Evolutionary conservation across 257 asterid genomes (phyloP).

Genomic region (Plantago elongata): DNA sequence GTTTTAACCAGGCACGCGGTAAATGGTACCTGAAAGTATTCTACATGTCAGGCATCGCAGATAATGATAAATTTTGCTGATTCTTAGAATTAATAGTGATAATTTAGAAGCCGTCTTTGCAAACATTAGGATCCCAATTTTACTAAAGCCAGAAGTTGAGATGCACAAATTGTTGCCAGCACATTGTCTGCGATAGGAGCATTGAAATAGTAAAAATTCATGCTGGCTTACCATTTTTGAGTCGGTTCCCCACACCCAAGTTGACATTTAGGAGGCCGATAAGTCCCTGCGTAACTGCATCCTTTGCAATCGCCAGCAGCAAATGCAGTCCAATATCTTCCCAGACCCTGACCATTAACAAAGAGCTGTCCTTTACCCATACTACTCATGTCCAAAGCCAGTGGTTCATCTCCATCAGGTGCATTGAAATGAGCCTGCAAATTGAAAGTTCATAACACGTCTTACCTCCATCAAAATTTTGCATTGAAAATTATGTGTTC

Average conservation of each 20-base stretch:
- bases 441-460: background rate
- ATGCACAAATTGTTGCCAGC: too few relatives aligned
- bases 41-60: too few relatives aligned
- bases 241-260: conserved; percentile 84
- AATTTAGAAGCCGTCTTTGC: too few relatives aligned
- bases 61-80: too few relatives aligned
- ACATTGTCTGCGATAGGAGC: too few relatives aligned
- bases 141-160: too few relatives aligned
- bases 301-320: conserved; percentile 72
- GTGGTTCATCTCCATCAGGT: conserved; percentile 78
- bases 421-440: conserved; percentile 66
- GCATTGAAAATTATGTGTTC: too few relatives aligned
- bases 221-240: conserved; percentile 59
- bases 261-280: conserved; percentile 71
- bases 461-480: background rate
- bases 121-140: too few relatives aligned
- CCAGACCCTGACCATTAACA: conserved; percentile 79
- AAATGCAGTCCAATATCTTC: conserved; percentile 75
- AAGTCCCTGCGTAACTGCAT: conserved; percentile 56
- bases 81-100: too few relatives aligned
- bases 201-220: background rate
- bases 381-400: conserved; percentile 82
- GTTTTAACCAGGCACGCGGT: conserved; percentile 83
- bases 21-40: conserved; percentile 68
- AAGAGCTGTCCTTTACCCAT: conserved; percentile 92